Percentiles rank a stretch among this genome's conserved stretches.
Conservation (phyloP, 73 alveolate species). For the Breviolum minutum region DNA sequence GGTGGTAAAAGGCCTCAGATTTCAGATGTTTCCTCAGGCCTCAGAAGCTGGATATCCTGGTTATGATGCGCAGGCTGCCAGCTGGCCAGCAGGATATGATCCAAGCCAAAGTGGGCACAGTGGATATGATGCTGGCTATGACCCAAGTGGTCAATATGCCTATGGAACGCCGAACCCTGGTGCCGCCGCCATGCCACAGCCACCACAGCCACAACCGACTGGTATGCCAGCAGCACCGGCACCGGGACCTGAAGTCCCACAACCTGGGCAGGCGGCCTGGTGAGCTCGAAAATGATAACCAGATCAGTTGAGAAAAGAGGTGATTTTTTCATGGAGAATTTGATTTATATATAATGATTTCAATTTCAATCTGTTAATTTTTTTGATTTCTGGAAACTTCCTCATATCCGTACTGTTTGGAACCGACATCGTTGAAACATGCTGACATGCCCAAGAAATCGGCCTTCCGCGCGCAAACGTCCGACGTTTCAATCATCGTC, state of each 20-base stretch:
- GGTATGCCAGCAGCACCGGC: not conserved
- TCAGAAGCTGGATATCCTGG: not conserved
- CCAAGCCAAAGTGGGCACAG: not conserved
- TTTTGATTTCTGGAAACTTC: no score
- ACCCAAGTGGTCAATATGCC: not conserved
- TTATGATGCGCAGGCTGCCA: not conserved
- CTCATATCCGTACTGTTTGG: no score
- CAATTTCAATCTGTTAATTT: no score
- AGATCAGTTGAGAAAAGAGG: not conserved
- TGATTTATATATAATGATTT: not conserved
- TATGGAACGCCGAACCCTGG: not conserved
- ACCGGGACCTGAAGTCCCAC: not conserved
- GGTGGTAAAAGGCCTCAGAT: no score
- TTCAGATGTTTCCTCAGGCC: no score
- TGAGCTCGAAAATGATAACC: not conserved
- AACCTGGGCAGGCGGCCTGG: conserved; percentile 54
- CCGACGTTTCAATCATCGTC: no score
- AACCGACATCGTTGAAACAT: no score
- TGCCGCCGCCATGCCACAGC: not conserved
- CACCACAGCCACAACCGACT: not conserved
- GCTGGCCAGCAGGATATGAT: not conserved
- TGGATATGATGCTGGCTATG: not conserved
- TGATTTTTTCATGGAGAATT: not conserved
- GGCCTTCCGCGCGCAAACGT: no score
- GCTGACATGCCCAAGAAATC: no score